Conservation (phyloP, 768 basidiomycete species). For the Dictyophora rubrovolvata region DNA sequence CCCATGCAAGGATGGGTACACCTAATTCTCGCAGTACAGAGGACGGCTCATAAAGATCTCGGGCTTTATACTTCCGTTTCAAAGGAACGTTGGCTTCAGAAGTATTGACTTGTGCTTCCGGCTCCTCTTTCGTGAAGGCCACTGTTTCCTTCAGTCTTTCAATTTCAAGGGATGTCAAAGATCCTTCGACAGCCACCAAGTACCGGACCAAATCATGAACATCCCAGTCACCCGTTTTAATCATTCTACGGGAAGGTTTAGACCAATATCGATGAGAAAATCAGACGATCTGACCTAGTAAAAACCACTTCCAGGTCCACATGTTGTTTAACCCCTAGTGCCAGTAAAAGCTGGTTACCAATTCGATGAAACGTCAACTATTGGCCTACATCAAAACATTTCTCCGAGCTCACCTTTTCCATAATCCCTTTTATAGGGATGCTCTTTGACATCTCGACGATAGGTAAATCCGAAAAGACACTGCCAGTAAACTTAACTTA, state of each 20-base stretch:
- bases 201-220: conserved; percentile 79
- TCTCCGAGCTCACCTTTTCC: conserved; percentile 42
- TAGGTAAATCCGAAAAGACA: conserved; percentile 82
- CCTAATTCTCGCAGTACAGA: conserved; percentile 61
- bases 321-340: conserved; percentile 79
- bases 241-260: conserved; percentile 44
- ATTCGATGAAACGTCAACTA: not conserved
- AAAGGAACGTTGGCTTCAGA: conserved; percentile 38
- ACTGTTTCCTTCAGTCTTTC: conserved; percentile 50
- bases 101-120: conserved; percentile 43
- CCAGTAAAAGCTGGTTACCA: conserved; percentile 34
- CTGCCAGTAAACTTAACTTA: not conserved
- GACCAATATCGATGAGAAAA: not conserved
- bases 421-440: conserved; percentile 51
- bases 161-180: conserved; percentile 46
- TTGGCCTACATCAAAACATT: not conserved
- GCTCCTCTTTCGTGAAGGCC: conserved; percentile 62
- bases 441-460: conserved; percentile 63
- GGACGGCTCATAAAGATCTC: conserved; percentile 77
- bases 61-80: conserved; percentile 49
- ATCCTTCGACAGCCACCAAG: conserved; percentile 69
- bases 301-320: conserved; percentile 94
- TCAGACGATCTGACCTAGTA: conserved; percentile 41
- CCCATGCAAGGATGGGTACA: conserved; percentile 86
- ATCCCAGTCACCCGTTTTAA: conserved; percentile 85